Conservation (phyloP, 176 grass and related monocot species). For the Phyllostachys edulis region DNA sequence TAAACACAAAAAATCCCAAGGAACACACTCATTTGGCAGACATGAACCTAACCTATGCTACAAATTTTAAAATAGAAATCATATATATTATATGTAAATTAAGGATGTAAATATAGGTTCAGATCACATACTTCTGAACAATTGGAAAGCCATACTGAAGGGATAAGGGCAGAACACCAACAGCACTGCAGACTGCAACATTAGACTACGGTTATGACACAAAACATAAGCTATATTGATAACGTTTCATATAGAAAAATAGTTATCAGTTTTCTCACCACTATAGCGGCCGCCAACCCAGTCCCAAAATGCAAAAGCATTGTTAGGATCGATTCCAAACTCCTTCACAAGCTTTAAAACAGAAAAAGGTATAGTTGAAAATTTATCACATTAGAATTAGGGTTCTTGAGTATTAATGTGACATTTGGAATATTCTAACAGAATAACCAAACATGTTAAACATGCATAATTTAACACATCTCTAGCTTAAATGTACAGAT, state of each 20-base stretch:
- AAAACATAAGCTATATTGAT: conserved; percentile 2
- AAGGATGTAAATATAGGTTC: conserved; percentile 28
- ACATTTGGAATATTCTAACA: conserved; percentile 1
- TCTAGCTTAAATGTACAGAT: not conserved
- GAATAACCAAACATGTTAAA: not conserved
- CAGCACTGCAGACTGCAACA: conserved; percentile 94
- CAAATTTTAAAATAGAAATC: conserved; percentile 9
- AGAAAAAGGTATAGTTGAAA: conserved; percentile 32
- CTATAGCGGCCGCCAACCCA: conserved; percentile 99
- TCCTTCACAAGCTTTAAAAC: conserved; percentile 78
- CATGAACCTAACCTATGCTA: not conserved
- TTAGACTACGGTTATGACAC: conserved; percentile 1
- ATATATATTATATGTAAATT: not conserved
- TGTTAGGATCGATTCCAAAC: conserved; percentile 93
- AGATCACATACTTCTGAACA: conserved; percentile 80
- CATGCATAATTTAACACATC: not conserved
- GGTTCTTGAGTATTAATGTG: not conserved
- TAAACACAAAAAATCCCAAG: not conserved
- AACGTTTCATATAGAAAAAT: not conserved
- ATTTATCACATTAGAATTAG: conserved; percentile 21
- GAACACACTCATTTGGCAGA: not conserved
- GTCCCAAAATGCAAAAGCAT: conserved; percentile 98
- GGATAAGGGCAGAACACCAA: conserved; percentile 92
- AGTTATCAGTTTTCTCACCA: conserved; percentile 76
- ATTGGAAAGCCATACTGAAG: conserved; percentile 96